phyloP scores from a whole-genome alignment of 2,329 filamentous ascomycete species.

The Penicillium sp. region DNA sequence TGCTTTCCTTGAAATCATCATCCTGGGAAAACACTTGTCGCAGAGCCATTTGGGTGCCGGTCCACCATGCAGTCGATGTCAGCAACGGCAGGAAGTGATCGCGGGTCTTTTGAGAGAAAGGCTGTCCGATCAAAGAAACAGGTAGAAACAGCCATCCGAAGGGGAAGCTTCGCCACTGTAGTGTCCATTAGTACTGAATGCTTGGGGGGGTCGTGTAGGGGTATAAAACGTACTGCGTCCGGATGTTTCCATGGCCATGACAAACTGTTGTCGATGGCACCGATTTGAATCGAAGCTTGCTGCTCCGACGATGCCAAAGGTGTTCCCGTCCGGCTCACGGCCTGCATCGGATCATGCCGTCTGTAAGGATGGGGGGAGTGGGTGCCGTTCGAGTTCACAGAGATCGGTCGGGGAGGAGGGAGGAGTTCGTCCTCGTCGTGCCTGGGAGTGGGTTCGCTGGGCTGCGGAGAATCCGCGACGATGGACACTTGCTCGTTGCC shows the following conservation, averaged over 20 bases:
- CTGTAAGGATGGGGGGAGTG: constrained; percentile 62
- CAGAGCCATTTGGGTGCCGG: constrained; percentile 80
- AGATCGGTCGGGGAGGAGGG: constrained; percentile 60
- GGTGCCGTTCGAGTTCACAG: constrained; percentile 42
- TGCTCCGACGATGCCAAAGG: constrained; percentile 45
- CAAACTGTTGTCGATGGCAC: constrained; percentile 94
- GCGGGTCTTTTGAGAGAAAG: constrained; percentile 88
- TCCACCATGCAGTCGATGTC: constrained; percentile 96
- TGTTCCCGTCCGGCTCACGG: constrained; percentile 56
- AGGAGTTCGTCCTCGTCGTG: constrained; percentile 46
- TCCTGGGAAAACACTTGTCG: constrained; percentile 87
- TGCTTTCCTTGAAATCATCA: constrained; percentile 93
- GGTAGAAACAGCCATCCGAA: constrained; percentile 98
- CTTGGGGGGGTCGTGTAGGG: background rate
- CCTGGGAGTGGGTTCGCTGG: constrained; percentile 46
- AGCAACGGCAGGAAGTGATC: constrained; percentile 94
- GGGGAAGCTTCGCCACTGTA: constrained; percentile 74
- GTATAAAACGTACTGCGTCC: constrained; percentile 61
- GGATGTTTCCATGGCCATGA: constrained; percentile 99
- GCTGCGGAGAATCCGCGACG: constrained; percentile 74
- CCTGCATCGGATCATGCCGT: constrained; percentile 78
- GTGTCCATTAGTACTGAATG: constrained; percentile 32
- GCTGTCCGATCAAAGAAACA: constrained; percentile 90
- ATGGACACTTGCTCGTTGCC: constrained; percentile 77
- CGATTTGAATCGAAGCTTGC: constrained; percentile 65